These are phyloP conservation scores for Sugiyamaella mastotermitis DNA, from an alignment of 805 yeast species.

Conservation along the genomic window DNA sequence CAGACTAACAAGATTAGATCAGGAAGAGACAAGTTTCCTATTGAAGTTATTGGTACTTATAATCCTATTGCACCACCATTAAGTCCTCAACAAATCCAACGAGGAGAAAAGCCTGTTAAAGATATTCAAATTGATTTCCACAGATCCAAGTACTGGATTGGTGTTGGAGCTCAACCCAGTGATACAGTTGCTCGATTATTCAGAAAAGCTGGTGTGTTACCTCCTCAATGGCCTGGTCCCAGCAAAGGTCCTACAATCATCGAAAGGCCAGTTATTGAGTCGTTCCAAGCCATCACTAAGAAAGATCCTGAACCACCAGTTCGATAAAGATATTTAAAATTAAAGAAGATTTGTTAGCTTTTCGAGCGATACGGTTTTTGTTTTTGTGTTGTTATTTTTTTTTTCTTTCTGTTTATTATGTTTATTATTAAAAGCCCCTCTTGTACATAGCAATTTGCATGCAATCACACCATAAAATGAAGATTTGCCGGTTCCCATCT, in stretches of 20 bases:
- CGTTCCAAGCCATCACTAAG: conserved; percentile 7
- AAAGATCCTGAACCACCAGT: conserved; percentile 8
- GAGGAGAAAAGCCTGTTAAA: conserved; percentile 58
- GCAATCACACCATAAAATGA: too few relatives aligned
- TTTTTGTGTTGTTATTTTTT: too few relatives aligned
- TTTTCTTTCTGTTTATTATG: too few relatives aligned
- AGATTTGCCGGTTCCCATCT: too few relatives aligned
- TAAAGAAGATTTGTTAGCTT: too few relatives aligned
- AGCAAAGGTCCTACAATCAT: conserved; percentile 18
- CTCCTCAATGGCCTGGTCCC: conserved; percentile 34
- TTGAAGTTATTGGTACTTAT: conserved; percentile 93
- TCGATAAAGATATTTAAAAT: not conserved
- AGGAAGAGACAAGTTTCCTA: conserved; percentile 85
- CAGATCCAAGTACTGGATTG: conserved; percentile 92
- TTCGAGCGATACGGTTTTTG: too few relatives aligned
- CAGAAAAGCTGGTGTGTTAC: conserved; percentile 61
- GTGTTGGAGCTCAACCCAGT: conserved; percentile 94
- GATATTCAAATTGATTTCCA: conserved; percentile 80
- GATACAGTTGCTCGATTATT: conserved; percentile 72
- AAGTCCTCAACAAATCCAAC: conserved; percentile 51
- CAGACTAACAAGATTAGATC: conserved; percentile 29
- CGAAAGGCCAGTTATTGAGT: conserved; percentile 12
- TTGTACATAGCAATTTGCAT: too few relatives aligned
- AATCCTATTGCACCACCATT: conserved; percentile 74
- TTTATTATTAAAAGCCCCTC: too few relatives aligned